Percentiles rank a stretch among this genome's conserved stretches.
These are phyloP conservation scores for Aristolochia californica DNA, from an alignment of 164 flowering plant genomes.

Conservation along the genomic window DNA sequence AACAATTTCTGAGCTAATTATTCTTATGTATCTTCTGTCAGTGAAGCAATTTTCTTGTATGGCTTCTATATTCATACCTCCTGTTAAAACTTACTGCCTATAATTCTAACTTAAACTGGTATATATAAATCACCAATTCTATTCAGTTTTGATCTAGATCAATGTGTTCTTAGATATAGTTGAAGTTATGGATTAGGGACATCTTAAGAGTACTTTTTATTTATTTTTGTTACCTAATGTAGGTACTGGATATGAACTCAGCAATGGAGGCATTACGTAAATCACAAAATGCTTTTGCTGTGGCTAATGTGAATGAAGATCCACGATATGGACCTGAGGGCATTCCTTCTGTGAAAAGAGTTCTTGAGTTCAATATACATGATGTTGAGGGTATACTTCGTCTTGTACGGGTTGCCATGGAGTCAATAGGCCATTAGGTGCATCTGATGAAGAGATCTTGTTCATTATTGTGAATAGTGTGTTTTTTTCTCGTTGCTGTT, in stretches of 20 bases:
- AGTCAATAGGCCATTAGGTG: constrained; percentile 39
- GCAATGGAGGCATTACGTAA: constrained; percentile 81
- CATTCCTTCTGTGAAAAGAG: constrained; percentile 40
- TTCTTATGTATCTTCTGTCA: too few species aligned
- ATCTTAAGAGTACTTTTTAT: too few species aligned
- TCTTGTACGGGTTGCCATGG: constrained; percentile 56
- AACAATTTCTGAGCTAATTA: too few species aligned
- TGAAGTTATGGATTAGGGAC: too few species aligned
- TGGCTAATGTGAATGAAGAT: constrained; percentile 31
- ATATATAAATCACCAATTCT: too few species aligned
- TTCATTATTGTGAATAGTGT: neutral
- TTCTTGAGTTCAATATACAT: constrained; percentile 72
- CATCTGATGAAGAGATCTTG: constrained; percentile 15
- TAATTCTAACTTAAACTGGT: too few species aligned
- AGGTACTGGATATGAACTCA: constrained; percentile 49
- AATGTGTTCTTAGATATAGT: too few species aligned
- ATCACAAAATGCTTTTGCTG: constrained; percentile 45
- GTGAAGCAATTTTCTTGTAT: too few species aligned
- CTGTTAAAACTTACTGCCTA: too few species aligned
- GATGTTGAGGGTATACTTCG: constrained; percentile 51
- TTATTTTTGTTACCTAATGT: constrained; percentile 15
- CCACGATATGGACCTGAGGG: constrained; percentile 26
- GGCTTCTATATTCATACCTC: too few species aligned
- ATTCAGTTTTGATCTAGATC: too few species aligned
- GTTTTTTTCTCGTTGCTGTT: neutral